A percentile compares a stretch with the other conserved stretches of the same genome.
phyloP scores from a whole-genome alignment of 345 rosid species.

The Eucalyptus lansdowneana region DNA sequence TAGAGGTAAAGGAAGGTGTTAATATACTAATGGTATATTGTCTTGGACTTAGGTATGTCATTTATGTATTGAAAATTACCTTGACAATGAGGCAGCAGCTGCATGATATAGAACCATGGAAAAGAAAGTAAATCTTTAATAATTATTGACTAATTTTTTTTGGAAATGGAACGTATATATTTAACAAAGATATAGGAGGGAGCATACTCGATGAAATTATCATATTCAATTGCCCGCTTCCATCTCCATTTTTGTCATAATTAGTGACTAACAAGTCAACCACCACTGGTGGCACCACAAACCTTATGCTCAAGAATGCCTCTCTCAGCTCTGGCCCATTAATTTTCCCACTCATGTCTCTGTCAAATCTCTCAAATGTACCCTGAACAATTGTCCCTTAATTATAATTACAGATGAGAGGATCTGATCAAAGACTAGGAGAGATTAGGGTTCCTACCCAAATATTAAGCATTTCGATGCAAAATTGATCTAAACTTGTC shows the following conservation, averaged over 20 bases:
- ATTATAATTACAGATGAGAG: background rate
- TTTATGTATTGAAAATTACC: slow-evolving; percentile 10
- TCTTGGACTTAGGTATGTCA: background rate
- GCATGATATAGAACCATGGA: background rate
- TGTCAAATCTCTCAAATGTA: slow-evolving; percentile 63
- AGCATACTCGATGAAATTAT: slow-evolving; percentile 86
- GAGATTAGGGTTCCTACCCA: slow-evolving; percentile 25
- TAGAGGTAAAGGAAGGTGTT: background rate
- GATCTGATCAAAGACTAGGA: background rate
- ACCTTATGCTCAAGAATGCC: slow-evolving; percentile 70
- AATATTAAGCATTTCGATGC: background rate
- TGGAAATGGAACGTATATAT: background rate
- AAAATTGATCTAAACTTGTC: background rate
- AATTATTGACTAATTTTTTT: background rate
- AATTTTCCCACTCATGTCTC: slow-evolving; percentile 80
- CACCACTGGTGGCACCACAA: slow-evolving; percentile 47
- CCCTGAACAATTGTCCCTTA: slow-evolving; percentile 7
- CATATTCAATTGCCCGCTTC: slow-evolving; percentile 64
- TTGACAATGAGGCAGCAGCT: slow-evolving; percentile 95
- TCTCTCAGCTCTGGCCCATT: slow-evolving; percentile 67
- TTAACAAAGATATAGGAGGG: background rate
- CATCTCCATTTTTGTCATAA: slow-evolving; percentile 74
- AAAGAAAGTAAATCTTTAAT: background rate
- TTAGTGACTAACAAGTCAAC: slow-evolving; percentile 70
- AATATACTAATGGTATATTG: background rate